Base-by-base conservation (phyloP, 2,329 filamentous ascomycete species). In the Botryotinia globosa region DNA sequence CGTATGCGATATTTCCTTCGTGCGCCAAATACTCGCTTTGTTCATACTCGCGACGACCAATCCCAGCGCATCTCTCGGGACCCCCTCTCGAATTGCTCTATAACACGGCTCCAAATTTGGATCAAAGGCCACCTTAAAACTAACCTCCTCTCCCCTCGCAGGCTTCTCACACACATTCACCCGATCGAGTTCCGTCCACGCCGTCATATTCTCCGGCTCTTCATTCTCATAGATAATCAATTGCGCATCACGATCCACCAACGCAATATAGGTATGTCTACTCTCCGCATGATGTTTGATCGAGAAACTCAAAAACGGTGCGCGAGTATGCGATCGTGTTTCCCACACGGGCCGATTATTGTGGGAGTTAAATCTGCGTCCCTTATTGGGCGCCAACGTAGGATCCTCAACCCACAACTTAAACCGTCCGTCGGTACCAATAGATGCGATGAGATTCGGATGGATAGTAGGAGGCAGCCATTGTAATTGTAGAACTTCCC, bases 361-460 rank as follows among this genome's bases (percentile, higher is more conserved):
- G 51, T 84, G 90, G 81, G 83, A 86, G 80, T 91, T 93, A 85
- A 98, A 98, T 69, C 94, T 91, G 45, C 92, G 89, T 45, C 94
- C 94, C 51, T 88, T 89, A 73, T 87, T 86, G 0, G 91, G 90
- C 1, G 92, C 87, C 66, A 96, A 92, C 1, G 91, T 92, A 25
- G 92, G 90, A 82, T 98, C 94, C 83, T 98, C 95, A 74, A 92
- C 91, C 95, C 95, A 98, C 76, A 98, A 87, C 81, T 94, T 93
- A 85, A 97, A 94, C 81, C 91, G 91, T 79, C 95, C 93, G 79
- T 98, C 95, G 79, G 95, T 92, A 75, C 93, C 94, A 74, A 98
- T 92, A 71, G 92, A 97, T 72, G 91, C 94, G 77, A 98, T 85
- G 78, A 97, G 89, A 80, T 96, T 90, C 54, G 89, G 94, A 77